These are phyloP conservation scores for Chlorella variabilis DNA, from an alignment of 163 green algal species.

Conservation along the genomic window DNA sequence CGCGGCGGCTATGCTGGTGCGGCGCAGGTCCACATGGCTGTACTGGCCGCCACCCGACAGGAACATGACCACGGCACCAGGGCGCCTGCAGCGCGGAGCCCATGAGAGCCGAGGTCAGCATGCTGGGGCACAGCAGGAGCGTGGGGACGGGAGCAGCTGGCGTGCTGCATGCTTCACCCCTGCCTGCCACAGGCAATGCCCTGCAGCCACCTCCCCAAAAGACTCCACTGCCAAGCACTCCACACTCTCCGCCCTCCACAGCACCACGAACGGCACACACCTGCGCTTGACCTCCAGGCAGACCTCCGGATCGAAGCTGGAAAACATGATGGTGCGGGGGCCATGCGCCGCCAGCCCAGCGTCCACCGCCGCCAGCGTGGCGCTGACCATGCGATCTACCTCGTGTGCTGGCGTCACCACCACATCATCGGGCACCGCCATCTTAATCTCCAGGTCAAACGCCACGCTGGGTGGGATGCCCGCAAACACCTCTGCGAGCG, in stretches of 20 bases:
- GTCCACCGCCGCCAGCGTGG: slow-evolving; percentile 56
- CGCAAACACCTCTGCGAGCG: slow-evolving; percentile 70
- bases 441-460: slow-evolving; percentile 91
- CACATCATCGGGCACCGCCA: slow-evolving; percentile 68
- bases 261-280: neutral
- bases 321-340: slow-evolving; percentile 71
- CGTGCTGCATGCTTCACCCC: too few species aligned
- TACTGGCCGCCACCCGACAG: slow-evolving; percentile 70
- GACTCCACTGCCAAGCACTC: too few species aligned
- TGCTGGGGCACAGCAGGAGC: too few species aligned
- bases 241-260: too few species aligned
- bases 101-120: neutral
- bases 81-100: slow-evolving; percentile 27
- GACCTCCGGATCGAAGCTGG: slow-evolving; percentile 85
- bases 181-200: too few species aligned
- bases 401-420: slow-evolving; percentile 61
- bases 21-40: slow-evolving; percentile 68
- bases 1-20: slow-evolving; percentile 65
- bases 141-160: too few species aligned
- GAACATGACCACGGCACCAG: slow-evolving; percentile 70
- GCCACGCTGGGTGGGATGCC: slow-evolving; percentile 62
- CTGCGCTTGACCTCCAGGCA: slow-evolving; percentile 65
- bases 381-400: slow-evolving; percentile 69
- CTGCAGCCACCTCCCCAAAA: too few species aligned
- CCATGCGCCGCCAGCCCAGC: slow-evolving; percentile 10